Evolutionary conservation across 495 filamentous ascomycete species (phyloP), one percentile per base, ranked within the genome.

Genomic region (Cercophora scortea): DNA sequence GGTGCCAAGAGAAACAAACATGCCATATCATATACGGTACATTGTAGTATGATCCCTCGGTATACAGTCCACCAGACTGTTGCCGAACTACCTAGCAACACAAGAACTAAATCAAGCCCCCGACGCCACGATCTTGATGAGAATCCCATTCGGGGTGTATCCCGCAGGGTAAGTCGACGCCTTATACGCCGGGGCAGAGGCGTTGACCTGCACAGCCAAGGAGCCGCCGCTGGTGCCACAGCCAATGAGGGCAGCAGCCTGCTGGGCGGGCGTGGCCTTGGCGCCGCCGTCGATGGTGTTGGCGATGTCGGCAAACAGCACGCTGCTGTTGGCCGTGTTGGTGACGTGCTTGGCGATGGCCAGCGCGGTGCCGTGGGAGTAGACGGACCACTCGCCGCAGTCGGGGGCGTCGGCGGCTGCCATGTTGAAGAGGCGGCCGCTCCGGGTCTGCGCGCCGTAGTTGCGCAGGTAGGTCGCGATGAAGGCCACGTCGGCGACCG

Each of bases 251-350:
- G 12, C 32, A 12, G 19, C n/a, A 11, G 40, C 32, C 41, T 36
- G 43, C 16, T 33, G 39, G n/a, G 36, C 41, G 3, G 36, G 2
- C 8, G 15, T 53, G 3, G 35, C 35, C 8, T 47, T 41, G 35
- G 16, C 1, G 12, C 51, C 51, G 35, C 51, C 51, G 17, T 53
- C 51, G 51, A 53, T 53, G 44, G 51, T 53, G 51, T 46, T 32
- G 34, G 51, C 44, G 15, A 47, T 53, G 32, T 53, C 51, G 13
- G 40, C 44, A 25, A 40, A 38, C 2, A 41, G 32, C 17, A 47
- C 51, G 32, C 41, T 45, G 15, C 41, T 45, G 34, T 45, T 45
- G 41, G 18, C n/a, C 10, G 17, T 45, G 18, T 35, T 45, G 42
- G 12, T 25, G 32, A 41, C 45, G 50, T 52, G 50, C 41, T 52